Percentiles rank a stretch among this genome's conserved stretches.
phyloP scores from a whole-genome alignment of 495 filamentous ascomycete species.

The Neurospora sp. region DNA sequence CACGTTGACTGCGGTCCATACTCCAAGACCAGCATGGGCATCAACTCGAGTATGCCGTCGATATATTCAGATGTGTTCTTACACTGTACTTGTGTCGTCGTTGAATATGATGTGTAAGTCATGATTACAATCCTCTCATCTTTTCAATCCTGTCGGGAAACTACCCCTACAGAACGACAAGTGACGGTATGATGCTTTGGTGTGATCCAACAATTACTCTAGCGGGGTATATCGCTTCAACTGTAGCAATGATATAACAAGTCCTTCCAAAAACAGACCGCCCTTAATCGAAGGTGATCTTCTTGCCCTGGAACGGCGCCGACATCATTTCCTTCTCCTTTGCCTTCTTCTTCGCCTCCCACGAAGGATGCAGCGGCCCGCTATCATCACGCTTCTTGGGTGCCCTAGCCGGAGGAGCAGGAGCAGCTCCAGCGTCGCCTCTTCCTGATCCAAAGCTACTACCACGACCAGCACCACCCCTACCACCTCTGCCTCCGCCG shows the following conservation, averaged over 20 bases:
- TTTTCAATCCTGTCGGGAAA: too few relatives aligned
- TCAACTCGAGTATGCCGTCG: not conserved
- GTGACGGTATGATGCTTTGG: too few relatives aligned
- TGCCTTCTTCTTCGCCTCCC: slow-evolving; percentile 78
- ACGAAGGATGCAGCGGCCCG: slow-evolving; percentile 75
- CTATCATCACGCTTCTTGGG: slow-evolving; percentile 47
- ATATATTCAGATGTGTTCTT: not conserved
- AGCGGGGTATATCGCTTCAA: not conserved
- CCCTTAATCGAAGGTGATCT: slow-evolving; percentile 74
- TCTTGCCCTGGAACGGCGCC: slow-evolving; percentile 72
- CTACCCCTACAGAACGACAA: too few relatives aligned
- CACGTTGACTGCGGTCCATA: not conserved
- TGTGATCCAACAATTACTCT: not conserved
- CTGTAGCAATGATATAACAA: not conserved
- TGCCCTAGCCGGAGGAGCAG: slow-evolving; percentile 19
- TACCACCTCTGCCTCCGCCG: slow-evolving; percentile 1
- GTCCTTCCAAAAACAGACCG: not conserved
- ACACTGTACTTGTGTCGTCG: not conserved
- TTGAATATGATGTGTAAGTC: not conserved
- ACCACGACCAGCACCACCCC: slow-evolving; percentile 1
- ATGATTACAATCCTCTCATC: not conserved
- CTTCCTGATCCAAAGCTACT: not conserved
- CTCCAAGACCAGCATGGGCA: not conserved
- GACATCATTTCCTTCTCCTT: slow-evolving; percentile 56
- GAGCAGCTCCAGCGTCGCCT: not conserved